These are phyloP conservation scores for Coemansia sp. DNA, from an alignment of 192 early-diverging fungal genomes.

Conservation along the genomic window DNA sequence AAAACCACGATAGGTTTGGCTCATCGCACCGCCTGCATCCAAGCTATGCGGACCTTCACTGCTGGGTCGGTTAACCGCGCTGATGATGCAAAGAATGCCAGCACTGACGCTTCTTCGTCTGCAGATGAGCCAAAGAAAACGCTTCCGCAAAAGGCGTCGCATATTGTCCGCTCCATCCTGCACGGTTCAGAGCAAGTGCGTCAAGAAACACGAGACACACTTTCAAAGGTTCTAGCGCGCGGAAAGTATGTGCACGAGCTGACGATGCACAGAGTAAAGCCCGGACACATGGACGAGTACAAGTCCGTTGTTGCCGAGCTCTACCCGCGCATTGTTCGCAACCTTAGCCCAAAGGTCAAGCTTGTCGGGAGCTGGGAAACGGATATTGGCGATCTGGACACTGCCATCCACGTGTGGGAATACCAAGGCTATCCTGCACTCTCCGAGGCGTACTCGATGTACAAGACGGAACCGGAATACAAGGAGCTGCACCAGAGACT, in stretches of 20 bases:
- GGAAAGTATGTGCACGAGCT: constrained; percentile 93
- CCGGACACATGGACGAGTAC: constrained; percentile 87
- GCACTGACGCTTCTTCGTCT: constrained; percentile 3
- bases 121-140: constrained; percentile 45
- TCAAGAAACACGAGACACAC: constrained; percentile 64
- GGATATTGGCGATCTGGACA: constrained; percentile 86
- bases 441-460: constrained; percentile 62
- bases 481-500: constrained; percentile 68
- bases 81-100: constrained; percentile 8
- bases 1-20: not conserved
- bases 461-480: constrained; percentile 68
- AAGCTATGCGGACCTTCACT: not conserved
- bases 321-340: constrained; percentile 76
- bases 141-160: constrained; percentile 57
- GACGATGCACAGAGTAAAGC: constrained; percentile 80
- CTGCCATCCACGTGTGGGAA: constrained; percentile 89
- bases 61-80: not conserved
- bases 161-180: constrained; percentile 70
- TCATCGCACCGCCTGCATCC: not conserved
- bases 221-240: constrained; percentile 77
- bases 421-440: constrained; percentile 88
- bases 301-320: constrained; percentile 73
- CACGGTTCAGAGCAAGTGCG: constrained; percentile 68
- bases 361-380: constrained; percentile 89
- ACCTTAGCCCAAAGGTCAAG: constrained; percentile 74